These are phyloP conservation scores for Rhodotorula diobovata DNA, from an alignment of 768 basidiomycete species.

Conservation along the genomic window DNA sequence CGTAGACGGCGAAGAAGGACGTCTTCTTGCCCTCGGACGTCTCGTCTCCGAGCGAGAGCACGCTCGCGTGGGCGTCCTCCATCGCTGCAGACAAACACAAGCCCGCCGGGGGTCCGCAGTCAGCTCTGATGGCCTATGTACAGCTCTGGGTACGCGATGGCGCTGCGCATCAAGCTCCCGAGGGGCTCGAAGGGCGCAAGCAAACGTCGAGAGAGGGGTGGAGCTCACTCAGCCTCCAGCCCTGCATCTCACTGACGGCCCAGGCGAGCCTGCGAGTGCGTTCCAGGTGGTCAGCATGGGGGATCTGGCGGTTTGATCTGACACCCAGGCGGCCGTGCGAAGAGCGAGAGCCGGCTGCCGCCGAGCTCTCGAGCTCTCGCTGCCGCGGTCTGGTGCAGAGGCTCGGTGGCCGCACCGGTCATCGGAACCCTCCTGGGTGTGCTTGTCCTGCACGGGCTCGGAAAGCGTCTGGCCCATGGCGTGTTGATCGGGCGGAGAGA, in stretches of 20 bases:
- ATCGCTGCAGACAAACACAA: slow-evolving; percentile 59
- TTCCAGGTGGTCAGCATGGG: no score
- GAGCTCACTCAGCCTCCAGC: slow-evolving; percentile 92
- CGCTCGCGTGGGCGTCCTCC: slow-evolving; percentile 79
- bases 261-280: slow-evolving; percentile 51
- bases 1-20: slow-evolving; percentile 93
- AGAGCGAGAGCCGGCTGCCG: not conserved
- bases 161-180: no score
- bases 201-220: not conserved
- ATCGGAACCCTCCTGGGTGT: slow-evolving; percentile 67
- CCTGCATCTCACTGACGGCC: slow-evolving; percentile 93
- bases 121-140: not conserved
- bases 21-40: slow-evolving; percentile 36
- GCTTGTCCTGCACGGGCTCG: slow-evolving; percentile 76
- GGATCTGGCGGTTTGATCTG: not conserved
- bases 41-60: slow-evolving; percentile 33
- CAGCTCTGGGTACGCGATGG: not conserved
- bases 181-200: not conserved
- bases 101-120: not conserved
- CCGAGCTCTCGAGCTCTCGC: not conserved
- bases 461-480: slow-evolving; percentile 78
- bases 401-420: slow-evolving; percentile 52
- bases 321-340: no score
- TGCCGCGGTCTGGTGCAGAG: not conserved
- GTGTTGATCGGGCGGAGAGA: not conserved